Conservation (phyloP, 2,329 filamentous ascomycete genomes). For the Penicillium aurantiogriseum region DNA sequence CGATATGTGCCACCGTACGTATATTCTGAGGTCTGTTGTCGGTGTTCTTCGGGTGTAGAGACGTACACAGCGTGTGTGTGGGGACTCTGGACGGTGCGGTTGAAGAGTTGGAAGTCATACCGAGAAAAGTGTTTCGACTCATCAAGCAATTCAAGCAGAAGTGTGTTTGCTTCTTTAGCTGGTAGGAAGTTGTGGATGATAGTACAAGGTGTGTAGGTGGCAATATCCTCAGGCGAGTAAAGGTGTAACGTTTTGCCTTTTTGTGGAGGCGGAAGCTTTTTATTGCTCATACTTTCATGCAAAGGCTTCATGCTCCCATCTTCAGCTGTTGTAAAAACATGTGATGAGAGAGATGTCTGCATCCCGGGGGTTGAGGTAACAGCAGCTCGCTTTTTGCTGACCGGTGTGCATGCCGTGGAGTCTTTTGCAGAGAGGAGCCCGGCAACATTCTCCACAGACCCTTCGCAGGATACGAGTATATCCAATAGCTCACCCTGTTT, state of each 20-base stretch:
- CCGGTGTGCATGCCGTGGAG: slow-evolving; percentile 2
- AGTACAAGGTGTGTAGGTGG: slow-evolving; percentile 81
- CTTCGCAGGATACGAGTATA: slow-evolving; percentile 71
- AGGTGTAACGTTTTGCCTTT: slow-evolving; percentile 82
- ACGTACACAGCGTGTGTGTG: slow-evolving; percentile 86
- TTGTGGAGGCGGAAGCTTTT: slow-evolving; percentile 54
- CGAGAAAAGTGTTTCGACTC: slow-evolving; percentile 71
- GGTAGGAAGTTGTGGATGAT: slow-evolving; percentile 91
- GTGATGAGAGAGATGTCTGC: slow-evolving; percentile 62
- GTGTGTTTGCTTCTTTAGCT: slow-evolving; percentile 64
- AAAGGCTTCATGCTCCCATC: slow-evolving; percentile 17
- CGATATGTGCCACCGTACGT: slow-evolving; percentile 78
- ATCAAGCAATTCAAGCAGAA: slow-evolving; percentile 72
- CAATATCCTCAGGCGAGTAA: slow-evolving; percentile 77
- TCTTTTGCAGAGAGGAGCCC: slow-evolving; percentile 49
- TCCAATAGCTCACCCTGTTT: slow-evolving; percentile 72
- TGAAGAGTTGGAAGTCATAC: slow-evolving; percentile 80
- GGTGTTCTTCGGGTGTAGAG: slow-evolving; percentile 66
- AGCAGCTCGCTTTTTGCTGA: slow-evolving; percentile 39
- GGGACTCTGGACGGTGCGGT: slow-evolving; percentile 78
- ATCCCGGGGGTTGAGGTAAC: slow-evolving; percentile 46
- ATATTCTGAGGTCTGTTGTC: slow-evolving; percentile 73
- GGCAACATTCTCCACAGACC: slow-evolving; percentile 67
- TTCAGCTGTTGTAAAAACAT: slow-evolving; percentile 49
- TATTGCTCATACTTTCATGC: slow-evolving; percentile 10